A percentile compares a stretch with the other conserved stretches of the same genome.
Conservation (phyloP, 768 basidiomycete species). For the Kwoniella shandongensis region DNA sequence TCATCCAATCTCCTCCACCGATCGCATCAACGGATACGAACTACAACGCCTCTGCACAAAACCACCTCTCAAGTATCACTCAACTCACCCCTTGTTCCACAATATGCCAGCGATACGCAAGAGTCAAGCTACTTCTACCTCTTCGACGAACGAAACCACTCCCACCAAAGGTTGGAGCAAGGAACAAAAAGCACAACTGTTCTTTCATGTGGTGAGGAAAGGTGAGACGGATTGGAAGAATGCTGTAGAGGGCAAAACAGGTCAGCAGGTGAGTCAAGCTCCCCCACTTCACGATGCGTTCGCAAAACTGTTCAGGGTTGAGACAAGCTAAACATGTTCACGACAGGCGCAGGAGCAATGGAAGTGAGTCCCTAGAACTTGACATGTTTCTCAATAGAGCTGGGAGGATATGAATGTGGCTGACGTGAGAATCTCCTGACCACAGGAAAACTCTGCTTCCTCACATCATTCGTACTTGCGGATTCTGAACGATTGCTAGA, state of each 20-base stretch:
- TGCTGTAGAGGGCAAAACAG: conserved; percentile 29
- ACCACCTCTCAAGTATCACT: no score
- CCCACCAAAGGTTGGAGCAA: conserved; percentile 6
- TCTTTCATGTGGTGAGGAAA: conserved; percentile 24
- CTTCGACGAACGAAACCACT: not conserved
- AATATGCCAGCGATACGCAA: not conserved
- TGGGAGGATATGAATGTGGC: not conserved
- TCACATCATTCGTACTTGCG: conserved; percentile 6
- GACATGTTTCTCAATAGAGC: no score
- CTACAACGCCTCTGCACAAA: no score
- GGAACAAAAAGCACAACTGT: conserved; percentile 18
- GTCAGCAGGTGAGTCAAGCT: conserved; percentile 16
- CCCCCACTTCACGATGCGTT: not conserved
- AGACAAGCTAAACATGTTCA: not conserved
- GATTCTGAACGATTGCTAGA: not conserved
- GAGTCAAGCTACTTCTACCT: not conserved
- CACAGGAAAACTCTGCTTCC: conserved; percentile 25
- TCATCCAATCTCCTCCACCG: no score
- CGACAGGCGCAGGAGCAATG: conserved; percentile 26
- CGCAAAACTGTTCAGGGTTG: not conserved
- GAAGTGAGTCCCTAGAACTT: conserved; percentile 22
- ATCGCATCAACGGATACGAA: no score
- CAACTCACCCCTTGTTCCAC: not conserved
- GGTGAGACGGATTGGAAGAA: conserved; percentile 24
- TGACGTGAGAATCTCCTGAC: not conserved